Conservation (phyloP, 2,329 filamentous ascomycete genomes). For the Thielaviopsis ethacetica region DNA sequence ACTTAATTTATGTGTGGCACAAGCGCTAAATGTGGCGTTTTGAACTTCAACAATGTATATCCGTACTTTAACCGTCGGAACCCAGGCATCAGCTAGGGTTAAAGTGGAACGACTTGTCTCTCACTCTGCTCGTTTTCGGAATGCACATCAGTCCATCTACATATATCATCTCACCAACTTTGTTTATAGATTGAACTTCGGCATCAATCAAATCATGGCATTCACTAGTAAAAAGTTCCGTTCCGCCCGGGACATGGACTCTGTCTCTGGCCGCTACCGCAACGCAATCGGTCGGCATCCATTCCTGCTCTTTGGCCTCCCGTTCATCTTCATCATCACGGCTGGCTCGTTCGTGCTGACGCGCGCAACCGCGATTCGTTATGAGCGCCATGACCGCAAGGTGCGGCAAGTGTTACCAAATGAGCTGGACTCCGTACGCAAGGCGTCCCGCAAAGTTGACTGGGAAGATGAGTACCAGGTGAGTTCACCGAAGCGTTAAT, state of each 20-base stretch:
- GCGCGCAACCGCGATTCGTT: conserved; percentile 81
- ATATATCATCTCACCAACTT: too few species aligned
- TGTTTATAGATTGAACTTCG: too few species aligned
- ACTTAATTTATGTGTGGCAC: not conserved
- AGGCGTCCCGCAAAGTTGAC: conserved; percentile 52
- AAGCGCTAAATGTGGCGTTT: not conserved
- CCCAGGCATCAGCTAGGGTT: too few species aligned
- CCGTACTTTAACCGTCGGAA: too few species aligned
- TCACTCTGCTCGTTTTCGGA: too few species aligned
- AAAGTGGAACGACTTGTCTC: too few species aligned
- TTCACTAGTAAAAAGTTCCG: conserved; percentile 9
- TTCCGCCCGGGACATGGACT: conserved; percentile 45
- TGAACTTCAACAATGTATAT: not conserved
- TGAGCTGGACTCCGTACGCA: conserved; percentile 70
- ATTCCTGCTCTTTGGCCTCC: conserved; percentile 84
- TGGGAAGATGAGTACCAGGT: conserved; percentile 82
- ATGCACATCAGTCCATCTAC: too few species aligned
- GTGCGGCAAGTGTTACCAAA: conserved; percentile 72
- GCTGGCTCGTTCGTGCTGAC: conserved; percentile 88
- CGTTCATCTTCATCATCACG: conserved; percentile 80
- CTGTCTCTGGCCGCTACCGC: conserved; percentile 63
- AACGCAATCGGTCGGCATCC: conserved; percentile 58
- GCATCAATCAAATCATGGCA: conserved; percentile 1
- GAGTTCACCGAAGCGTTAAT: conserved; percentile 21
- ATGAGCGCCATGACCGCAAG: conserved; percentile 83